Base-by-base conservation (phyloP, 2,329 filamentous ascomycete genomes). In the Nakataea oryzae region DNA sequence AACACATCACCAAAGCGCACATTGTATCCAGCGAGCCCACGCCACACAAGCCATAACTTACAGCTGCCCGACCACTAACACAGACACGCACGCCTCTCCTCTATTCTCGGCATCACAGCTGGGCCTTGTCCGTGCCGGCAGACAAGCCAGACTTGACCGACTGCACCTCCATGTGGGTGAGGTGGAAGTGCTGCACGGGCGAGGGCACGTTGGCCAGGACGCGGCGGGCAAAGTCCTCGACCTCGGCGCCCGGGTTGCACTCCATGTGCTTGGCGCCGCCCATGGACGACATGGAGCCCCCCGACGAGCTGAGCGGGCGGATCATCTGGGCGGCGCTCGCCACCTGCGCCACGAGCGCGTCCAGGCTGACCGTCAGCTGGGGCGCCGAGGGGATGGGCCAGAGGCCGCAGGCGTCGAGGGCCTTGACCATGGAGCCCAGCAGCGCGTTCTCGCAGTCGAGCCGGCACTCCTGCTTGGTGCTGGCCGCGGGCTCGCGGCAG, bases 391-490 rank as follows among this genome's bases (percentile, higher is more conserved):
- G 47, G 3, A 61, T 29, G 27, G 59, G 50, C 59, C 59, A 61
- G 28, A 61, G 47, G 47, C 54, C 59, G 59, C 54, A 54, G 47
- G 59, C 59, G 50, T 61, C 59, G 28, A 61, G 59, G 7, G 59
- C 59, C n/a, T 61, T 61, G 28, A 61, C 54, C 26, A 54, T 56
- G 6, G 59, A 61, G 17, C 59, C 59, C 21, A 61, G 54, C 28
- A 61, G 59, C 17, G 59, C 59, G 50, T 61, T 61, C 50, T 56
- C 59, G 59, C 59, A 61, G 59, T 61, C 59, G 11, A 61, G 47
- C 21, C 59, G 59, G 28, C 54, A 55, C 59, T 61, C 59, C 28
- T 55, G 59, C 59, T 30, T 27, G 8, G 21, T 29, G 11, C 41
- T 30, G 14, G 54, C 59, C 47, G 29, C 26, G 29, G 59, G 54